These are phyloP conservation scores for Leccinum arenicola DNA, from an alignment of 768 basidiomycete genomes.

Conservation along the genomic window DNA sequence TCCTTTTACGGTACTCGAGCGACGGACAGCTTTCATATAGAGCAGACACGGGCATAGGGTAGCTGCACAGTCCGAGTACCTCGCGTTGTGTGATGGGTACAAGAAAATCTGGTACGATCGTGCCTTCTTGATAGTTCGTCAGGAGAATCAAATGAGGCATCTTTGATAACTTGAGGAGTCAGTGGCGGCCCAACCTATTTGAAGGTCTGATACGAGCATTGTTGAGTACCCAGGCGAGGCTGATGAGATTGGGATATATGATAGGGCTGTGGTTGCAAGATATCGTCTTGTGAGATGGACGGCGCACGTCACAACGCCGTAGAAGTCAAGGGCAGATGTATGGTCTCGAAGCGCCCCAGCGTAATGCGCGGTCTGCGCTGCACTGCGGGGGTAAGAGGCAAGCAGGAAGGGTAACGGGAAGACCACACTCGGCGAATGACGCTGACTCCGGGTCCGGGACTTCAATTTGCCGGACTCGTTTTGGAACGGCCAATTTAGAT, in stretches of 20 bases:
- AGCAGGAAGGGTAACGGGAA: neutral
- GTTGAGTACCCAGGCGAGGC: no score
- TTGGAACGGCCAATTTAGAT: neutral
- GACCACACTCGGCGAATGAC: neutral
- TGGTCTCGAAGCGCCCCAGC: neutral
- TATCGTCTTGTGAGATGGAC: neutral
- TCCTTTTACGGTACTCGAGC: neutral
- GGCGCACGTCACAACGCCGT: neutral
- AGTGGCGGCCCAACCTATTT: neutral
- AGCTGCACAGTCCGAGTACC: neutral
- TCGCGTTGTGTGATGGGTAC: neutral
- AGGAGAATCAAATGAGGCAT: neutral
- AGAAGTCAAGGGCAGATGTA: neutral
- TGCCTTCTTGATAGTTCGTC: neutral
- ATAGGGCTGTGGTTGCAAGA: neutral
- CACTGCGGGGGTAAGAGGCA: neutral
- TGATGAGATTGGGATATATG: neutral
- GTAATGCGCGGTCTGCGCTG: neutral
- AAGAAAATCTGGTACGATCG: neutral
- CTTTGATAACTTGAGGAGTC: neutral
- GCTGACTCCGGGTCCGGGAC: neutral
- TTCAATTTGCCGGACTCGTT: neutral
- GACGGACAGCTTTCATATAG: neutral
- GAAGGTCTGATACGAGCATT: neutral
- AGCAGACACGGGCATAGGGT: neutral